Base-by-base conservation (phyloP, 2,329 filamentous ascomycete genomes). In the Claviceps humidiphila region DNA sequence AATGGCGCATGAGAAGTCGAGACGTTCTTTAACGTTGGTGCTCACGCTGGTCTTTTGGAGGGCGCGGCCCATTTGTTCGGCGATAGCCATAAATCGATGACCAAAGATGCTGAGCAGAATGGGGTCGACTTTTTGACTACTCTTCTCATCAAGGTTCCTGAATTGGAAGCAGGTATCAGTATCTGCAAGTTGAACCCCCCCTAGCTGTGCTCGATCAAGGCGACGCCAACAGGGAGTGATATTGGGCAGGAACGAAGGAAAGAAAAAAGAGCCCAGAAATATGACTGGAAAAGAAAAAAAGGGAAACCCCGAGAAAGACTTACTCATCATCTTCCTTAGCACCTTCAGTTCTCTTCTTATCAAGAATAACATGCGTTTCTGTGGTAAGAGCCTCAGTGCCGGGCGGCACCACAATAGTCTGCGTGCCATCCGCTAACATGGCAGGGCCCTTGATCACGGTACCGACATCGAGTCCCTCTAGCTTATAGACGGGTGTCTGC, bases 341-440 rank as follows among this genome's bases (percentile, higher is more conserved):
- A 56, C 51, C 63, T 55, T 77, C 70, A 47, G 82, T 81, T 51
- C 83, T 80, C 9, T 41, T 49, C 42, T 93, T 78, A 57, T 95
- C 89, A 62, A 96, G 90, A 6, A 96, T 77, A 7, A 96, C 88
- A 60, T 95, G 91, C 0, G 89, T 95, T 56, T 88, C 77, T 17
- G 95, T 82, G 37, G 95, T 75, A 24, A 89, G 69, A 0, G 90
- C 91, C 22, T 81, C 80, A 2, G 89, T 80, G 34, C 78, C 79
- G 0, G 90, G 91, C 0, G 87, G 87, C 2, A 96, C 82, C 0
- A 96, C 87, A 56, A 97, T 93, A 0, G 91, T 97, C 67, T 96
- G 91, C 1, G 87, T 90, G 8, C 85, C 85, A 62, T 91, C 90
- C 2, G 88, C 88, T 53, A 95, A 77, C 68, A 95, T 87, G 0